phyloP scores from a whole-genome alignment of 495 filamentous ascomycete species.

The Hamigera avellanea region DNA sequence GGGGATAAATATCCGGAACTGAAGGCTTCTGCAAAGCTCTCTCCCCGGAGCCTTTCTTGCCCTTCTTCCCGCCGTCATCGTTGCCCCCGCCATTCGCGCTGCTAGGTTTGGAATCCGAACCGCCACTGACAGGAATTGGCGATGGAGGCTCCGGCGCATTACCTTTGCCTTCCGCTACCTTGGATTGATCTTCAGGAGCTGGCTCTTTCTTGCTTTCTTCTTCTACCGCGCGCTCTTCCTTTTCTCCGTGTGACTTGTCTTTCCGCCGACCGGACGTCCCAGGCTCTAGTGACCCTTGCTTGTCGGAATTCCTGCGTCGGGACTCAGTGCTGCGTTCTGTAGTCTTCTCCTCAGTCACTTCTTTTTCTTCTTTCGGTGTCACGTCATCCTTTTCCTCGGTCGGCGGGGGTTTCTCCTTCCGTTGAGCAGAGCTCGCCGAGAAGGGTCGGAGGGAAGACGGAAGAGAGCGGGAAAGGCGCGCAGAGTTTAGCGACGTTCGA shows the following conservation, averaged over 20 bases:
- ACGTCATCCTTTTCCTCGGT: constrained; percentile 26
- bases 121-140: constrained; percentile 32
- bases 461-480: constrained; percentile 17
- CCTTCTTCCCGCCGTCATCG: constrained; percentile 31
- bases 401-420: constrained; percentile 32
- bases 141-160: constrained; percentile 34
- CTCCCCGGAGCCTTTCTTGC: constrained; percentile 53
- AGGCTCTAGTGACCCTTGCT: constrained; percentile 19
- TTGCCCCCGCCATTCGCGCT: constrained; percentile 36
- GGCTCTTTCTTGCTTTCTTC: constrained; percentile 32
- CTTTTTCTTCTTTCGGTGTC: constrained; percentile 21
- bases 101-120: constrained; percentile 35
- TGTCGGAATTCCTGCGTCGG: constrained; percentile 26
- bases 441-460: constrained; percentile 26
- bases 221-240: constrained; percentile 26
- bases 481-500: constrained; percentile 19
- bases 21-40: constrained; percentile 73
- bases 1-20: constrained; percentile 91
- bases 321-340: constrained; percentile 16
- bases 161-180: constrained; percentile 25
- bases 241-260: constrained; percentile 24
- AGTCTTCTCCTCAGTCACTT: constrained; percentile 22
- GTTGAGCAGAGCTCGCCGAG: constrained; percentile 27
- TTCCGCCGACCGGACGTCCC: constrained; percentile 23
- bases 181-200: constrained; percentile 12